phyloP scores from a whole-genome alignment of 257 asterid genomes.

The Jasminum sambac region DNA sequence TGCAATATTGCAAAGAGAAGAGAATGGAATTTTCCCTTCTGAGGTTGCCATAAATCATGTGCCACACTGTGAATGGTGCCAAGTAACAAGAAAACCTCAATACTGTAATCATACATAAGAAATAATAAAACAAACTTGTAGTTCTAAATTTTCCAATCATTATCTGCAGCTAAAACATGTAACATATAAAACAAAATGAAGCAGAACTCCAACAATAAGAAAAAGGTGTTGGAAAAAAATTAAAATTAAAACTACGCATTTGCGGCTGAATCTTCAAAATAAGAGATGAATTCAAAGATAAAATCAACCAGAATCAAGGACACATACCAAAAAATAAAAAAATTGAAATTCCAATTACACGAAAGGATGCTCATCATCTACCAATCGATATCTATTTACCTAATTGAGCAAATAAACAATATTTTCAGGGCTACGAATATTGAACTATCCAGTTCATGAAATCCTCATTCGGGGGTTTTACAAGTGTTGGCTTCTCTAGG shows the following conservation, averaged over 20 bases:
- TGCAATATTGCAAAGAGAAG: conserved; percentile 33
- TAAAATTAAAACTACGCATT: not conserved
- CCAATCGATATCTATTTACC: not conserved
- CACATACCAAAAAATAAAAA: not conserved
- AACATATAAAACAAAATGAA: not conserved
- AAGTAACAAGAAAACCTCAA: conserved; percentile 9
- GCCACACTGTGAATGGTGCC: conserved; percentile 11
- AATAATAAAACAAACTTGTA: not conserved
- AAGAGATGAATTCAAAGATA: not conserved
- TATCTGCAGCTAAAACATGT: not conserved
- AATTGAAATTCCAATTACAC: not conserved
- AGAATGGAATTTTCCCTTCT: conserved; percentile 36
- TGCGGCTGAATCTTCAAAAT: not conserved
- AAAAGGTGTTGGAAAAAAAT: not conserved
- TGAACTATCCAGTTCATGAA: not conserved
- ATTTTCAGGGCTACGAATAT: not conserved
- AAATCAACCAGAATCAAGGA: not conserved
- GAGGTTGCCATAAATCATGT: conserved; percentile 32
- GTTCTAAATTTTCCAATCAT: not conserved
- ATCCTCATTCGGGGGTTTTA: not conserved
- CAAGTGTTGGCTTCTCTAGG: not conserved
- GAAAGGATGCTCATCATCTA: not conserved
- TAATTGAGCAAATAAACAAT: not conserved
- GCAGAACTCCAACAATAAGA: not conserved
- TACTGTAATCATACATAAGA: not conserved